Conservation (phyloP, 768 basidiomycete species). For the Russula sp. region DNA sequence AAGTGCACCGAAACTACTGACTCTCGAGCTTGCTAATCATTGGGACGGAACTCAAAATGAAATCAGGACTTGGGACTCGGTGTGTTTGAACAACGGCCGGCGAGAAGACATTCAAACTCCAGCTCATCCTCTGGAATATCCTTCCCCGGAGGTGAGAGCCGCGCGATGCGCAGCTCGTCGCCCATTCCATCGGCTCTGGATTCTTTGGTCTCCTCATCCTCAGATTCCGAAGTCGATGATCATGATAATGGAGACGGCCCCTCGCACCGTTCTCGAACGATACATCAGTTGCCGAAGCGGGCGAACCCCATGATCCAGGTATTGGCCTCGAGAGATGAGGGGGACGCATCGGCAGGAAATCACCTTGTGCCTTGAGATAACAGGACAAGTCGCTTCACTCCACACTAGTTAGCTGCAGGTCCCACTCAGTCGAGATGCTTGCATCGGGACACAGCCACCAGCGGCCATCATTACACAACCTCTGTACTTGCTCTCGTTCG, state of each 20-base stretch:
- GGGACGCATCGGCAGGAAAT: neutral
- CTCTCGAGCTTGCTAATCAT: neutral
- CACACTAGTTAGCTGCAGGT: neutral
- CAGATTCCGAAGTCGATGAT: neutral
- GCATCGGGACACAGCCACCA: neutral
- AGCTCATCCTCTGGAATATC: conserved; percentile 16
- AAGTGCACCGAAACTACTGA: neutral
- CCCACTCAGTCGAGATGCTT: neutral
- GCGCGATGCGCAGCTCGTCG: neutral
- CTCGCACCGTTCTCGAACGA: neutral
- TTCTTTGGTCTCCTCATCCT: neutral
- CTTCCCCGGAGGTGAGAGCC: neutral
- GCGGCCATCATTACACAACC: too few relatives aligned
- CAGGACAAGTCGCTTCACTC: neutral
- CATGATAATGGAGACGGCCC: neutral
- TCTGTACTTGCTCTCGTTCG: too few relatives aligned
- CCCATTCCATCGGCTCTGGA: neutral
- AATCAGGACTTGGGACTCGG: conserved; percentile 25
- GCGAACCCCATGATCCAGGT: conserved; percentile 6
- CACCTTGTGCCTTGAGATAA: neutral
- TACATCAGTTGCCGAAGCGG: conserved; percentile 1
- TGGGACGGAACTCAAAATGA: neutral
- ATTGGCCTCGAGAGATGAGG: neutral
- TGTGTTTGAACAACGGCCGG: conserved; percentile 23
- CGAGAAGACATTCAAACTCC: conserved; percentile 12